These are phyloP conservation scores for Rhizopogon vinicolor DNA, from an alignment of 768 basidiomycete species.

Conservation along the genomic window DNA sequence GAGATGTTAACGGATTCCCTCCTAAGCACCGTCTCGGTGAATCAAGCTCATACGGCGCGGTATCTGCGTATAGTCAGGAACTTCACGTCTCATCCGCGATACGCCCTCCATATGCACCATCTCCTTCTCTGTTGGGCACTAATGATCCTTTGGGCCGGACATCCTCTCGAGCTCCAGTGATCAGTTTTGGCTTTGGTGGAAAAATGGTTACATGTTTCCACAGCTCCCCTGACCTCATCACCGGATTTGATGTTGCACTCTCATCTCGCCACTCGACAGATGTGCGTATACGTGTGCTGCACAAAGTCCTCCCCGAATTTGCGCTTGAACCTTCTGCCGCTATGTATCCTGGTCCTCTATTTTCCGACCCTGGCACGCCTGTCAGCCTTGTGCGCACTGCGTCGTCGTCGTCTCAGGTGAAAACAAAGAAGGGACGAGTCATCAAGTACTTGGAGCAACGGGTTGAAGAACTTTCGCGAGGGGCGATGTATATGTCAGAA, in stretches of 20 bases:
- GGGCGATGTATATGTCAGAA: constrained; percentile 63
- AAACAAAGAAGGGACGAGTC: constrained; percentile 81
- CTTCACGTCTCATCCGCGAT: constrained; percentile 28
- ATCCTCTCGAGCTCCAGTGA: constrained; percentile 66
- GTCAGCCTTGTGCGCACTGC: constrained; percentile 66
- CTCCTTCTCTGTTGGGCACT: constrained; percentile 74
- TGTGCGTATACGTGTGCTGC: constrained; percentile 62
- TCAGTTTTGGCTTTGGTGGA: constrained; percentile 94
- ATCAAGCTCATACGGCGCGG: constrained; percentile 11
- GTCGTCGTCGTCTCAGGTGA: constrained; percentile 45
- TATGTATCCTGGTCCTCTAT: constrained; percentile 83
- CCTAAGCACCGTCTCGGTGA: constrained; percentile 14
- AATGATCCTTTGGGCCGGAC: constrained; percentile 81
- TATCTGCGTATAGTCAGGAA: constrained; percentile 20
- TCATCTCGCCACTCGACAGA: constrained; percentile 66
- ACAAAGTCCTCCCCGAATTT: constrained; percentile 66
- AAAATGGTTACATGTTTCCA: constrained; percentile 88
- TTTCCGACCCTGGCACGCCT: constrained; percentile 67
- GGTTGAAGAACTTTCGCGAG: constrained; percentile 71
- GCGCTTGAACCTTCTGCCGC: constrained; percentile 48
- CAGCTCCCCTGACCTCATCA: constrained; percentile 55
- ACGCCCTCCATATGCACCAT: constrained; percentile 71
- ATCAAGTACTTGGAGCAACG: constrained; percentile 73
- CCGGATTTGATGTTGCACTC: constrained; percentile 75
- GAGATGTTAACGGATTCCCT: constrained; percentile 24